These are phyloP conservation scores for Lunularia cruciata DNA, from an alignment of 225 moss, liverwort and hornwort species.

Conservation along the genomic window DNA sequence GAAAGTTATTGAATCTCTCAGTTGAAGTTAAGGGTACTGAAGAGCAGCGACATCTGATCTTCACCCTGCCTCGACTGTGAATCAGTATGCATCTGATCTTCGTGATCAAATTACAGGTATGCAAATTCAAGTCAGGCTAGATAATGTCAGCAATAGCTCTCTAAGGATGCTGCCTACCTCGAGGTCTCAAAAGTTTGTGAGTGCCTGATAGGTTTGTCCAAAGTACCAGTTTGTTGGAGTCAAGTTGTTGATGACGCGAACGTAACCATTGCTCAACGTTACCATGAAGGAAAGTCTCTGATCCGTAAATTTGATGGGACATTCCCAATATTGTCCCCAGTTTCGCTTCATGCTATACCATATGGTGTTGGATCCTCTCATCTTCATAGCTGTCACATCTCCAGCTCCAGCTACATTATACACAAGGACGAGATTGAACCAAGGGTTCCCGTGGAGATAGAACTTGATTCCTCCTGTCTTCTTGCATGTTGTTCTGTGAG, in stretches of 20 bases:
- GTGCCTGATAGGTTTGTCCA: conserved; percentile 26
- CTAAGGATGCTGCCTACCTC: too few relatives aligned
- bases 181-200: conserved; percentile 10
- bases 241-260: conserved; percentile 29
- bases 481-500: conserved; percentile 45
- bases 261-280: conserved; percentile 27
- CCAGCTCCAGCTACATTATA: conserved; percentile 70
- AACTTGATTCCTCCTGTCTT: conserved; percentile 58
- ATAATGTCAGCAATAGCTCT: too few relatives aligned
- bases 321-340: conserved; percentile 38
- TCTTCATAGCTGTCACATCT: conserved; percentile 38
- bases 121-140: too few relatives aligned
- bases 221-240: conserved; percentile 34
- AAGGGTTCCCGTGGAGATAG: conserved; percentile 54
- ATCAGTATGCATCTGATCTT: too few relatives aligned
- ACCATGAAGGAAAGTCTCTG: conserved; percentile 33
- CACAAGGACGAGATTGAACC: conserved; percentile 59
- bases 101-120: too few relatives aligned
- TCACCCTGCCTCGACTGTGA: too few relatives aligned
- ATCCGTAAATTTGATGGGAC: conserved; percentile 17
- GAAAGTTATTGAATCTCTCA: too few relatives aligned
- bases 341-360: conserved; percentile 25
- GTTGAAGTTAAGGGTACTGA: too few relatives aligned
- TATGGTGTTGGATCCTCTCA: conserved; percentile 24
- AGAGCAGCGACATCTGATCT: too few relatives aligned